Evolutionary conservation across 2,329 filamentous ascomycete species (phyloP).

Genomic region (Penicillium sumatraense): DNA sequence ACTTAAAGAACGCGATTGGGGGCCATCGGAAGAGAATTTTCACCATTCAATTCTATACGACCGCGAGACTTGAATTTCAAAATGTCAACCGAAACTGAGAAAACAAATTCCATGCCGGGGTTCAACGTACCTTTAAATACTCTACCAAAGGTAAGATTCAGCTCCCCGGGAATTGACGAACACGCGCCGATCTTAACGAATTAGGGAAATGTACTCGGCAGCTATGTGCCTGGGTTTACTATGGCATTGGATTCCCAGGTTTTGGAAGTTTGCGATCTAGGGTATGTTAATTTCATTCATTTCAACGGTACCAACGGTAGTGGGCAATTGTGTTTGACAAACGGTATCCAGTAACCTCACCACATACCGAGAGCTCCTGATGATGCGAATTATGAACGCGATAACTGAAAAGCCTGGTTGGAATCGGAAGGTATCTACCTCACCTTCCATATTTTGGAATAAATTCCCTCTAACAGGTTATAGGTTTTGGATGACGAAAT

Average conservation of each 20-base stretch:
- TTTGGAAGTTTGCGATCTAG: neutral
- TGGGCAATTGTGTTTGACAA: neutral
- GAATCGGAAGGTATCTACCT: conserved; percentile 44
- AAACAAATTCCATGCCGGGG: neutral
- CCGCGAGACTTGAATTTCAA: neutral
- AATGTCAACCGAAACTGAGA: neutral
- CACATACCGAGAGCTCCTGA: conserved; percentile 36
- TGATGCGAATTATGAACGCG: conserved; percentile 48
- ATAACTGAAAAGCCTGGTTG: conserved; percentile 51
- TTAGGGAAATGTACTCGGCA: neutral
- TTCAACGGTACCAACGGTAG: too few relatives aligned
- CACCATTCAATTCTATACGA: neutral
- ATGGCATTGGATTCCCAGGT: neutral
- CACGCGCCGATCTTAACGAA: neutral
- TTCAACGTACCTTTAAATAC: conserved; percentile 1
- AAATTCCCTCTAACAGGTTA: neutral
- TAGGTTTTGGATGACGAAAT: conserved; percentile 42
- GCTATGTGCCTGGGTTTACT: neutral
- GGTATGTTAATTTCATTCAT: neutral
- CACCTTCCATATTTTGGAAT: too few relatives aligned
- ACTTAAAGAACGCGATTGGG: neutral
- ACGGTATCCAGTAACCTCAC: neutral
- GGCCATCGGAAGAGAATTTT: neutral
- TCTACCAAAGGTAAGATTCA: neutral
- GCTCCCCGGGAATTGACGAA: neutral